Base-by-base conservation (phyloP, 805 yeast species). In the Kregervanrija pseudodelftensis region DNA sequence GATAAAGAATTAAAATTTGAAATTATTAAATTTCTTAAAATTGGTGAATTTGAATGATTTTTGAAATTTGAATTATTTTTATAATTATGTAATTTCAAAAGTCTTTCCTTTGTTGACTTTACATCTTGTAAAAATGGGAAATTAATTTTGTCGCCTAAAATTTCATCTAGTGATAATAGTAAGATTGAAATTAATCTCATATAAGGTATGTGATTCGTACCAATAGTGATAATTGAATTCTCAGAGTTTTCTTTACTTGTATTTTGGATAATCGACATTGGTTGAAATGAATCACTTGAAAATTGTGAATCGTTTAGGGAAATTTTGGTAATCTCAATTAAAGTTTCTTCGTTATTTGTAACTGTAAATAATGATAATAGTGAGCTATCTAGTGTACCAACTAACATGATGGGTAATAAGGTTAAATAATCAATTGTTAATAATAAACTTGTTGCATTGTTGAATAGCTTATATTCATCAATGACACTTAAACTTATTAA, bases 201-300 rank as follows among this genome's bases (percentile, higher is more conserved):
- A 54, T 70, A 83, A 4, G 96, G 96, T 11, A 76, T 73, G 54
- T 86, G 91, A 1, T 89, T 80, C 0, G 96, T 87, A 0, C 80
- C 87, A 8, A 85, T 73, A 0, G 82, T 79, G 12, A 83, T 56
- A 17, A 69, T 50, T 0, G 68, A 34, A 22, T 39, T 36, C 2
- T 51, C 43, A 3, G 30, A 15, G 13, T 47, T 33, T n/a, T 34
- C 28, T 17, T 11, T 11, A 2, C 28, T 13, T 12, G 43, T 13
- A 5, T 61, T 59, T 8, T 61, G 53, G 0, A 67, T 49, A 8
- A 77, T 61, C 9, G 64, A 52, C 70, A 76, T 69, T 11, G 85
- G 82, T 13, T 80, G 72, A 59, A 85, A 85, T 0, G 80, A 73
- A 52, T 77, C 74, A 15, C 77, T 72, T 7, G 82, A 72, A 50